Evolutionary conservation across 129 eudicot genomes (phyloP).

Genomic region (Pulicaria dysenterica): DNA sequence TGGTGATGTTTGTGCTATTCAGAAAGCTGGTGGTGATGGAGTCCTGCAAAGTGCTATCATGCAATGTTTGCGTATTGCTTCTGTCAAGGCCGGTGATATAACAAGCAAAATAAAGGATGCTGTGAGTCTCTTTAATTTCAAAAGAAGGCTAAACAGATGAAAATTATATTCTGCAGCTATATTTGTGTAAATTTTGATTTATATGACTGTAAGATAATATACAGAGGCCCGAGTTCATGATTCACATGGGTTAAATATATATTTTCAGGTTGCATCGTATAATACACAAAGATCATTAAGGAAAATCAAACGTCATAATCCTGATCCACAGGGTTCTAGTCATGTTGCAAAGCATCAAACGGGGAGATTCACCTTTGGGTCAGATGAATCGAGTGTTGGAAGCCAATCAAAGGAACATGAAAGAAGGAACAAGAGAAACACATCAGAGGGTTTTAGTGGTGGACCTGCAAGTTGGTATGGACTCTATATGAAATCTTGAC

Average conservation of each 20-base stretch:
- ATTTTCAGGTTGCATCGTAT: slow-evolving; percentile 66
- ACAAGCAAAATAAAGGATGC: slow-evolving; percentile 73
- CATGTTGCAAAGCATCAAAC: slow-evolving; percentile 36
- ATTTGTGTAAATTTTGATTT: background rate
- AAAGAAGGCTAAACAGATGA: background rate
- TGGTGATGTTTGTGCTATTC: slow-evolving; percentile 96
- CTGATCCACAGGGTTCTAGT: slow-evolving; percentile 33
- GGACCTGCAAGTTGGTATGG: slow-evolving; percentile 71
- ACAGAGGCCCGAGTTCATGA: too few species aligned
- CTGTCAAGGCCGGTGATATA: slow-evolving; percentile 82
- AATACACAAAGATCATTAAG: slow-evolving; percentile 51
- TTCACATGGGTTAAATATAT: background rate
- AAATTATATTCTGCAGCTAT: slow-evolving; percentile 8
- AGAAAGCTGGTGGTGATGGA: slow-evolving; percentile 93
- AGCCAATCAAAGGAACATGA: slow-evolving; percentile 35
- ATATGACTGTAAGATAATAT: background rate
- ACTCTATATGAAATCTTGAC: background rate
- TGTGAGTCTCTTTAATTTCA: slow-evolving; percentile 49
- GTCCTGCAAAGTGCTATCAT: slow-evolving; percentile 75
- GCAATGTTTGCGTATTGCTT: slow-evolving; percentile 93
- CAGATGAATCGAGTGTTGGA: slow-evolving; percentile 44
- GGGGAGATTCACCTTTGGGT: slow-evolving; percentile 38
- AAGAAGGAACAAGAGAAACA: slow-evolving; percentile 34
- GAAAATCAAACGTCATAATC: slow-evolving; percentile 64
- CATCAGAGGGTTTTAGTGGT: slow-evolving; percentile 40